These are phyloP conservation scores for Magnolia changhungtana DNA, from an alignment of 164 flowering plant genomes.

Conservation along the genomic window DNA sequence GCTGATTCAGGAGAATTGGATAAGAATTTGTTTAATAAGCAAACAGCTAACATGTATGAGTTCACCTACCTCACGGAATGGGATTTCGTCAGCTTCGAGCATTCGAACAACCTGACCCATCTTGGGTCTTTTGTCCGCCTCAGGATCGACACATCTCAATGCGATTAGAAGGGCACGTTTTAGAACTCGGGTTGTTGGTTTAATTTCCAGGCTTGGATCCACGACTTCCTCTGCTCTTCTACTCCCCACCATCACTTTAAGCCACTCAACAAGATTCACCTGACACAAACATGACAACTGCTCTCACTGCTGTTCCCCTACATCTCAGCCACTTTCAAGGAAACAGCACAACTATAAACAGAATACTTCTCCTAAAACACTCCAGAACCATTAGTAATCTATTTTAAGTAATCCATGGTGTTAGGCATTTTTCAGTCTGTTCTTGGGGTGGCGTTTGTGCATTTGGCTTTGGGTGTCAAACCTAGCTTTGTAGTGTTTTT, in stretches of 20 bases:
- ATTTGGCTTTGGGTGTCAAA: background rate
- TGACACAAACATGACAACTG: slow-evolving; percentile 12
- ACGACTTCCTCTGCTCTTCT: slow-evolving; percentile 41
- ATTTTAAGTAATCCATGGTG: too few species aligned
- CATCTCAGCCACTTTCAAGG: background rate
- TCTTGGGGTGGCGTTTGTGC: too few species aligned
- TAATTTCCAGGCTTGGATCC: slow-evolving; percentile 36
- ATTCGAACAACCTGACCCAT: slow-evolving; percentile 40
- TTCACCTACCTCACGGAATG: slow-evolving; percentile 30
- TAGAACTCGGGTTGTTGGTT: slow-evolving; percentile 34
- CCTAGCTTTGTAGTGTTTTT: background rate
- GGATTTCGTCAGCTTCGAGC: slow-evolving; percentile 39
- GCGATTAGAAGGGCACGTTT: slow-evolving; percentile 45
- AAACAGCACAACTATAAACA: background rate
- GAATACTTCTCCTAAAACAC: background rate
- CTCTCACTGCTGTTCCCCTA: background rate
- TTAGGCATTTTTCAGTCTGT: too few species aligned
- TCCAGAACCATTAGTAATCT: background rate
- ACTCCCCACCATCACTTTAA: slow-evolving; percentile 42
- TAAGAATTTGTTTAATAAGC: background rate
- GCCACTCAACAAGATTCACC: slow-evolving; percentile 57
- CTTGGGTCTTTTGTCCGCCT: slow-evolving; percentile 41
- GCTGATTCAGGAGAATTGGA: background rate
- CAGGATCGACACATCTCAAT: slow-evolving; percentile 47
- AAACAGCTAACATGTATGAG: background rate